Conservation (phyloP, 2,329 filamentous ascomycete species). For the Chaetomium sp. region DNA sequence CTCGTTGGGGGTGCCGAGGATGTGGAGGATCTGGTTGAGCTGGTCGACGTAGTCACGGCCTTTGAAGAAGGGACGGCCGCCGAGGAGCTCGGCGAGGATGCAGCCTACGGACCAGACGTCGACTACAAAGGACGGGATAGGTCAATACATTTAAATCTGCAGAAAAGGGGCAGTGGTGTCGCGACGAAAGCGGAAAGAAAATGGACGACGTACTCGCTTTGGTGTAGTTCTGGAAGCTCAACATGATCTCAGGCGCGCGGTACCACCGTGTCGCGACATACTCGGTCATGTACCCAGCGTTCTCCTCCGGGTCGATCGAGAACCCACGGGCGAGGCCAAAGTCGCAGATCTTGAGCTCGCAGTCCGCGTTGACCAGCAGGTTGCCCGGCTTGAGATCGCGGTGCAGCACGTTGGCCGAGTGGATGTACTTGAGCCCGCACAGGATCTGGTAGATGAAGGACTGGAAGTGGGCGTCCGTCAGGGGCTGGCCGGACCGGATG, state of each 20-base stretch:
- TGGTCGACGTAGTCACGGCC: conserved; percentile 98
- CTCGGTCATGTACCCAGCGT: conserved; percentile 99
- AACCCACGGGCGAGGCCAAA: conserved; percentile 96
- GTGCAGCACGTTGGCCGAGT: conserved; percentile 96
- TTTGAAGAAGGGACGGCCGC: conserved; percentile 97
- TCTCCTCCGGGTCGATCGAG: conserved; percentile 94
- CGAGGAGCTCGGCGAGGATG: conserved; percentile 91
- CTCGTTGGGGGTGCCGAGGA: conserved; percentile 92
- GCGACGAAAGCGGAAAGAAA: background rate
- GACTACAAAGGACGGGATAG: conserved; percentile 49
- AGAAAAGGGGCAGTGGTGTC: background rate
- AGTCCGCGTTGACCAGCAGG: conserved; percentile 95
- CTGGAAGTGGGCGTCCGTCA: conserved; percentile 98
- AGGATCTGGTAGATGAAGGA: conserved; percentile 99
- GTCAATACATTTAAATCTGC: background rate
- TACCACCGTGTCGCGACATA: conserved; percentile 98
- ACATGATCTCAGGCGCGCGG: conserved; percentile 93
- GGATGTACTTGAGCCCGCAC: conserved; percentile 97
- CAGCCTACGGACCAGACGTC: conserved; percentile 99
- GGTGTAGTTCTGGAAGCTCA: conserved; percentile 99
- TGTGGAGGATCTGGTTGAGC: conserved; percentile 98
- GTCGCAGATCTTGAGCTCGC: conserved; percentile 98
- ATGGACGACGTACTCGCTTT: conserved; percentile 76
- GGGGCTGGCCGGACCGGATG: conserved; percentile 90
- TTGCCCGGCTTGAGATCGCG: conserved; percentile 97